Base-by-base conservation (phyloP, 306 rosid genomes). In the Herpetospermum pedunculosum region DNA sequence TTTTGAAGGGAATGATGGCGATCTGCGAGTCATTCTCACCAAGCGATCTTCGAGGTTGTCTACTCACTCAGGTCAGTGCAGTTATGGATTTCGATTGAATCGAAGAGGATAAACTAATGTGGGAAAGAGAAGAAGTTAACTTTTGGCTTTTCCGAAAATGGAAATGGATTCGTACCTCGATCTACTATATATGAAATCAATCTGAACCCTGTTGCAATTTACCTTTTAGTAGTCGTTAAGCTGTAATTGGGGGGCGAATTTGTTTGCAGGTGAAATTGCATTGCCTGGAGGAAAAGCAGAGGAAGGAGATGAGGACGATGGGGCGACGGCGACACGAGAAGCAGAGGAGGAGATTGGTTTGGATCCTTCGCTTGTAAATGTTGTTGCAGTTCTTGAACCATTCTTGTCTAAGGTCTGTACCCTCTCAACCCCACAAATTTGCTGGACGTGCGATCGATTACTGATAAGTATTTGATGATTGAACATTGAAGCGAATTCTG, bases 271-370 rank as follows among this genome's bases (percentile, higher is more conserved):
- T 76, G 98, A 94, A 80, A 86, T 94, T 76, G 79, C 98, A 15
- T 86, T 94, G 88, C 98, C 98, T 0, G 98, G 98, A 75, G 98
- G 98, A 78, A 94, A 94, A 77, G 86, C 83, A 15, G 97, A 94
- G 52, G 96, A 91, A 77, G 96, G 96, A 48, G 97, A 94, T 76
- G 86, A 81, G 84, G 92, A 89, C 80, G 98, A 94, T 55, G 92
- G 77, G 35, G 96, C 88, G 44, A 91, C 98, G 13, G 98, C 98
- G 5, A 88, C 84, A 46, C 89, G 98, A 75, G 98, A 94, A 81
- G 98, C 98, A 18, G 47, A 70, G 23, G 98, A 94, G 84, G 98
- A 94, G 77, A 94, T 94, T 82, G 97, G 96, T 49, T 78, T 94
- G 86, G 96, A 88, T 80, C 98, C 98, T 12, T 75, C 83, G 30